A percentile compares a stretch with the other conserved stretches of the same genome.
phyloP scores from a whole-genome alignment of 2,329 filamentous ascomycete genomes.

The Camillea tinctor region DNA sequence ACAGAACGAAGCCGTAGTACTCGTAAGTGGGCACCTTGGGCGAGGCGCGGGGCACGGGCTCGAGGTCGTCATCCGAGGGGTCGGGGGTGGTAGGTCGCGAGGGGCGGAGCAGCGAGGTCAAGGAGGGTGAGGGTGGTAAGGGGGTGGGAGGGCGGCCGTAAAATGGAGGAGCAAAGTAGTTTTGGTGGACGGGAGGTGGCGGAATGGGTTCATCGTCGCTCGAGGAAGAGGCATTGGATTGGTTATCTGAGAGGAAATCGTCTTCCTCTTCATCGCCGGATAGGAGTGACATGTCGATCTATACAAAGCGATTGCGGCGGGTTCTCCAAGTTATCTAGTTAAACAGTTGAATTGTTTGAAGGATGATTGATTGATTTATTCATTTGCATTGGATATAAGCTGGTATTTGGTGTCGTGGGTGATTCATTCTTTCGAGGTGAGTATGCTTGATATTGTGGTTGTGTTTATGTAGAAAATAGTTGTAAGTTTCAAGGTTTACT shows the following conservation, averaged over 20 bases:
- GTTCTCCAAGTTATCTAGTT: neutral
- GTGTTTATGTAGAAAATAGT: no score
- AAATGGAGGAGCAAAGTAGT: constrained; percentile 77
- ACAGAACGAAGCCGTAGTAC: constrained; percentile 98
- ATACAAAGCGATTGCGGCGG: neutral
- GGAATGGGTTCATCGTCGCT: constrained; percentile 36
- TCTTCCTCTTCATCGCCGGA: constrained; percentile 28
- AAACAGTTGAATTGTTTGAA: neutral
- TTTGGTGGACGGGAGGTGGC: constrained; percentile 48
- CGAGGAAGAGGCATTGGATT: constrained; percentile 28
- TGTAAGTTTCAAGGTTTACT: no score
- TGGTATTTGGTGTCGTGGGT: no score
- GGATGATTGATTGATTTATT: no score
- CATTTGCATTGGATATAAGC: no score
- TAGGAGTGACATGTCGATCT: constrained; percentile 24
- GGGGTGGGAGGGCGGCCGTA: constrained; percentile 97
- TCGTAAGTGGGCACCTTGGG: constrained; percentile 99
- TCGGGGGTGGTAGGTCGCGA: constrained; percentile 93
- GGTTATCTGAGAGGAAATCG: constrained; percentile 28
- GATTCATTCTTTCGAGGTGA: no score
- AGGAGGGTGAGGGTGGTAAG: constrained; percentile 84
- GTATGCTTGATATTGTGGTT: no score
- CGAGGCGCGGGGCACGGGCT: constrained; percentile 76
- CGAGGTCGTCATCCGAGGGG: constrained; percentile 81
- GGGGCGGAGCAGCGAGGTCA: constrained; percentile 87